A percentile compares a stretch with the other conserved stretches of the same genome.
Conservation (phyloP, 768 basidiomycete species). For the Rhodotorula sphaerocarpa region DNA sequence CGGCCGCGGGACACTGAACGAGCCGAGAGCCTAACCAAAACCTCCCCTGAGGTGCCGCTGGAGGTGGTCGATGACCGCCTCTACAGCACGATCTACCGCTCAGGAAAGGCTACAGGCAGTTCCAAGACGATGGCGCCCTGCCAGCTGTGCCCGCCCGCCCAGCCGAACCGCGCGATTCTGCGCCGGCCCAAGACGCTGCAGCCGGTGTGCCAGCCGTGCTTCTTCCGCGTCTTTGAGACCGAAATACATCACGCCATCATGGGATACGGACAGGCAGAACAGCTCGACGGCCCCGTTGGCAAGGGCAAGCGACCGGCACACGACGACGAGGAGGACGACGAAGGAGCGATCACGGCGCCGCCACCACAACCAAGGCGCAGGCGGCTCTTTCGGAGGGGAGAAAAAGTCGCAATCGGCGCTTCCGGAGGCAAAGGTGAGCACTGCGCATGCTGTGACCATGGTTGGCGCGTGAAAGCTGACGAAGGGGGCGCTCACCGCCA, state of each 20-base stretch:
- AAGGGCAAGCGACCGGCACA: background rate
- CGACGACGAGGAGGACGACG: background rate
- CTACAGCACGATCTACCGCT: no score
- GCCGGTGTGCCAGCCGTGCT: conserved; percentile 91
- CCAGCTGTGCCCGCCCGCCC: conserved; percentile 63
- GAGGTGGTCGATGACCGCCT: no score
- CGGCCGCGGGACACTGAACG: no score
- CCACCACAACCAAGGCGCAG: conserved; percentile 38
- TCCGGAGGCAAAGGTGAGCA: conserved; percentile 94
- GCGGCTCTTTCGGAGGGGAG: conserved; percentile 73
- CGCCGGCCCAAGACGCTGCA: conserved; percentile 95
- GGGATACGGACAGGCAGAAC: conserved; percentile 45
- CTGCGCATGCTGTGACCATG: background rate
- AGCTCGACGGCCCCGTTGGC: background rate
- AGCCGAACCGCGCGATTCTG: conserved; percentile 69
- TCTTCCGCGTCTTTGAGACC: conserved; percentile 94
- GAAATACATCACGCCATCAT: conserved; percentile 95
- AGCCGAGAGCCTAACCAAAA: no score
- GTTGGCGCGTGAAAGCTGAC: no score
- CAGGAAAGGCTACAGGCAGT: background rate
- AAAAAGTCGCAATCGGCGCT: conserved; percentile 92
- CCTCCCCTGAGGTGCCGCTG: no score
- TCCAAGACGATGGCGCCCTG: conserved; percentile 61
- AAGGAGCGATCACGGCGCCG: background rate
- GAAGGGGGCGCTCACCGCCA: conserved; percentile 41